A percentile compares a stretch with the other conserved stretches of the same genome.
These are phyloP conservation scores for Bisporella sp. DNA, from an alignment of 2,329 filamentous ascomycete species.

Conservation along the genomic window DNA sequence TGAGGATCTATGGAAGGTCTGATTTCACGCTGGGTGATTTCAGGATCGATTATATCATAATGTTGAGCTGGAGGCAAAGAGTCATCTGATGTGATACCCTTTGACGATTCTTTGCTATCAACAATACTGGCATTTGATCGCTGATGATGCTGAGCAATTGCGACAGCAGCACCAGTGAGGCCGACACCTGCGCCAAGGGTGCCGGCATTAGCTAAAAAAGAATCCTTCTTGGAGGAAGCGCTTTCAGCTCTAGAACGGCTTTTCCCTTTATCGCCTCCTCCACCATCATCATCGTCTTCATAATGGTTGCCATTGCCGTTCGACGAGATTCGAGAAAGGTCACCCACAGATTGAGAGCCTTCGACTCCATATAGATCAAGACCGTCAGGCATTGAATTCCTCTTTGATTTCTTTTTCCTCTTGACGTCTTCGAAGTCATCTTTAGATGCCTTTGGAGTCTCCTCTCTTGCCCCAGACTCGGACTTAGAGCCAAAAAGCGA, in stretches of 20 bases:
- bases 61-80: constrained; percentile 1
- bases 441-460: constrained; percentile 17
- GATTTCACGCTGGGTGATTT: constrained; percentile 50
- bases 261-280: constrained; percentile 22
- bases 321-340: constrained; percentile 17
- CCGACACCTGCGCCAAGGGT: constrained; percentile 65
- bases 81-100: constrained; percentile 3
- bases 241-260: constrained; percentile 20
- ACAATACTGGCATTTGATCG: constrained; percentile 27
- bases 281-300: constrained; percentile 18
- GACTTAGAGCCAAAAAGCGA: constrained; percentile 31
- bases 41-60: constrained; percentile 43
- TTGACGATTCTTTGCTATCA: constrained; percentile 18
- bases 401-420: constrained; percentile 27
- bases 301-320: constrained; percentile 17
- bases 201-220: constrained; percentile 69
- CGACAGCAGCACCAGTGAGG: constrained; percentile 43
- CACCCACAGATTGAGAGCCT: constrained; percentile 17
- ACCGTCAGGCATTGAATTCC: constrained; percentile 21
- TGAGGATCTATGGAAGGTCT: constrained; percentile 61
- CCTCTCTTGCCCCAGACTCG: constrained; percentile 20
- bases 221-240: constrained; percentile 34
- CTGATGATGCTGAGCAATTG: constrained; percentile 27
- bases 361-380: constrained; percentile 18
- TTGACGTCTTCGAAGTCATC: constrained; percentile 23